Percentiles rank a stretch among this genome's conserved stretches.
phyloP scores from a whole-genome alignment of 1,284 basidiomycete genomes.

The Moesziomyces parantarcticus region DNA sequence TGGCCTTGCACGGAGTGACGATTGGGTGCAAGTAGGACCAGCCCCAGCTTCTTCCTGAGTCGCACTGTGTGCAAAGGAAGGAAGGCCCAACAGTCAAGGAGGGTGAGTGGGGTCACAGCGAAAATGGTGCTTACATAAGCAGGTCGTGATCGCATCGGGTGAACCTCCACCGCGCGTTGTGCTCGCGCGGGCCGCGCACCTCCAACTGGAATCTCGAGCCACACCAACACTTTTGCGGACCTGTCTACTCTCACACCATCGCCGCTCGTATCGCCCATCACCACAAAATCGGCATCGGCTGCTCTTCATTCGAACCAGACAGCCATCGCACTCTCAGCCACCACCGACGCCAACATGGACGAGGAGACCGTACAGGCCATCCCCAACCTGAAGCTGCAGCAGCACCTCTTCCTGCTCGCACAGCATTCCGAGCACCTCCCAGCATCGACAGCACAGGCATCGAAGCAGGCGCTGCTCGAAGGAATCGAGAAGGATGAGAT shows the following conservation, averaged over 20 bases:
- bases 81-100: background rate
- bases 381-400: conserved; percentile 65
- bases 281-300: no score
- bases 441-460: conserved; percentile 69
- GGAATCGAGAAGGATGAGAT: conserved; percentile 81
- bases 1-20: no score
- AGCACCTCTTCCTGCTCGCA: conserved; percentile 62
- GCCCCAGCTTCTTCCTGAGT: no score
- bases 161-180: conserved; percentile 41
- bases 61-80: background rate
- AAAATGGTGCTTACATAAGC: conserved; percentile 28
- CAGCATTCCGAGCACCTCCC: conserved; percentile 44
- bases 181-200: conserved; percentile 39
- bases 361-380: conserved; percentile 64
- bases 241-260: conserved; percentile 3
- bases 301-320: background rate
- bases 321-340: background rate
- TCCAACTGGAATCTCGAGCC: conserved; percentile 8
- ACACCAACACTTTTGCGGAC: conserved; percentile 22
- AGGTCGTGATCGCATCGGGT: conserved; percentile 22
- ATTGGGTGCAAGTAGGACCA: no score
- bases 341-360: conserved; percentile 44
- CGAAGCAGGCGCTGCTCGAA: conserved; percentile 76
- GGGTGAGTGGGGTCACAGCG: background rate
- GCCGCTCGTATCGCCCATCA: background rate